A percentile compares a stretch with the other conserved stretches of the same genome.
These are phyloP conservation scores for Beverwykella pulmonaria DNA, from an alignment of 495 filamentous ascomycete species.

Conservation along the genomic window DNA sequence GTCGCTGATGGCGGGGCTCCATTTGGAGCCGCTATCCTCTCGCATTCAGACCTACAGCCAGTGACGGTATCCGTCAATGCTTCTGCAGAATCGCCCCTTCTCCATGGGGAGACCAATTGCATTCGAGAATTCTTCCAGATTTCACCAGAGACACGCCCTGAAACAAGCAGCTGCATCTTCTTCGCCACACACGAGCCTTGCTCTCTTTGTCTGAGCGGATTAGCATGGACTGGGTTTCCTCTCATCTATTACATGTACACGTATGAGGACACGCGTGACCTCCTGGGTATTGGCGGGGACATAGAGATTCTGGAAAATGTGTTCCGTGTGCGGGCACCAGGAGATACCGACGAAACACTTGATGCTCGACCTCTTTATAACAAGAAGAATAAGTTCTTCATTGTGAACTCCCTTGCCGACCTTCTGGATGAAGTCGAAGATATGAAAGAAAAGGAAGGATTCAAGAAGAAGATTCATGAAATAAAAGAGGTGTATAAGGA, in stretches of 20 bases:
- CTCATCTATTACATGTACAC: constrained; percentile 18
- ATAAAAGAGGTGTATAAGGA: constrained; percentile 6
- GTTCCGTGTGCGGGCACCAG: background rate
- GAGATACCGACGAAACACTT: constrained; percentile 2
- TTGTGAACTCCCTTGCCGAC: background rate
- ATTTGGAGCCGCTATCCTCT: constrained; percentile 19
- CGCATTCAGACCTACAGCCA: background rate
- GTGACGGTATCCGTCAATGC: constrained; percentile 12
- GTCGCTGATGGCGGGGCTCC: constrained; percentile 1
- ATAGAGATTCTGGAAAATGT: constrained; percentile 17
- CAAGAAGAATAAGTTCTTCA: constrained; percentile 16
- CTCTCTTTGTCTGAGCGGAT: constrained; percentile 13
- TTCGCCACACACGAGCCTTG: constrained; percentile 22
- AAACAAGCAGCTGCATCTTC: constrained; percentile 16
- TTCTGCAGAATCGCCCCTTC: constrained; percentile 7
- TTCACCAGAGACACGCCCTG: background rate
- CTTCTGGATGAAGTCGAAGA: constrained; percentile 1
- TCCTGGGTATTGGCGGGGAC: constrained; percentile 12
- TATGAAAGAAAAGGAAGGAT: background rate
- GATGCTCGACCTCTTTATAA: constrained; percentile 2
- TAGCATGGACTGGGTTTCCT: constrained; percentile 8
- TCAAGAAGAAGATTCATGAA: constrained; percentile 3
- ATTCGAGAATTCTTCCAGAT: constrained; percentile 19
- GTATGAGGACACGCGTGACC: constrained; percentile 18
- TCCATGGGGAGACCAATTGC: constrained; percentile 26